Evolutionary conservation across 345 rosid genomes (phyloP), one percentile per base, ranked within the genome.

Genomic region (Ailanthus altissimus): DNA sequence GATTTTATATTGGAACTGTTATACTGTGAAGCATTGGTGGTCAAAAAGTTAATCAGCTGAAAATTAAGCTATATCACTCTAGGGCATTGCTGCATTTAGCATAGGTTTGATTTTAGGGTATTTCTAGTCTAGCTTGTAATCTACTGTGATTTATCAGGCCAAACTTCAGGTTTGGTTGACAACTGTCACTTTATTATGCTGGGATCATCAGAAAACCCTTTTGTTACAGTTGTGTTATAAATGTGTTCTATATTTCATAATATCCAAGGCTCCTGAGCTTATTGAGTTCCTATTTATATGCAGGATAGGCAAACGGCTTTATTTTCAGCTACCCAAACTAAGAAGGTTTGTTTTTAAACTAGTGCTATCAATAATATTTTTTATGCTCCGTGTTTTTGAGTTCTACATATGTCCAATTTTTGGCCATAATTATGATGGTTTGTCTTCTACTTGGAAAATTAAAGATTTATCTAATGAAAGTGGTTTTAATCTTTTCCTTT

Each of bases 311-410:
- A 93, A 88, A 92, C 99, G 3, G 97, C 99, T 40, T 83, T 97
- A 67, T 97, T 97, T 85, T 97, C 99, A 58, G 99, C 98, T 63
- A 97, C 99, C 38, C 98, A 97, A 80, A 92, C 99, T 12, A 87
- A 89, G 67, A 91, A 97, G 97, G 99, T 97, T 43, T 79, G 81
- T 78, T 42, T 76, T 43, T 28, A 57, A 36, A 42, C 51, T 42
- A 21, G 9, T 54, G 0, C 32, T 65, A 38, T 46, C n/a, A 38
- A 60, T 8, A 59, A 46, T 64, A 8, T 2, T 75, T 7, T 62
- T 10, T n/a, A 64, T 72, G 54, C 16, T 46, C 28, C 46, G 36
- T 28, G 28, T 9, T 47, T 46, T 66, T 51, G 38, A 51, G 46
- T 53, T 53, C 40, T 46, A 6, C 9, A 40, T 53, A 47, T 40